These are phyloP conservation scores for Sugiyamaella mastotermitis DNA, from an alignment of 805 yeast genomes.

Conservation along the genomic window DNA sequence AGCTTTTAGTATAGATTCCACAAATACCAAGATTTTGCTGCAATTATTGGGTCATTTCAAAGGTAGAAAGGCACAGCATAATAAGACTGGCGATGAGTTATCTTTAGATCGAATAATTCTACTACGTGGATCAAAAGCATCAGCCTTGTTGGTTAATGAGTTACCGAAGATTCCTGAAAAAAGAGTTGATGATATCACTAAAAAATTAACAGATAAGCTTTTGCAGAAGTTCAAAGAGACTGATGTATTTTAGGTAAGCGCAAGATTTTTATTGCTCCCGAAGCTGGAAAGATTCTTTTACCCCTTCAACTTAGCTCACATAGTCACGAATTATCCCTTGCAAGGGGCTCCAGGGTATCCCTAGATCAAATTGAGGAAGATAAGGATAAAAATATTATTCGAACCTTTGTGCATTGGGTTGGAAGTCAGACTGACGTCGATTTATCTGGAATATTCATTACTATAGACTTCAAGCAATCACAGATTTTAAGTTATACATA, in stretches of 20 bases:
- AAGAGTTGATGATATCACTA: too few relatives aligned
- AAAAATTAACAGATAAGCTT: too few relatives aligned
- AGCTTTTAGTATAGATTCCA: slow-evolving; percentile 1
- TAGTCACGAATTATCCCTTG: slow-evolving; percentile 4
- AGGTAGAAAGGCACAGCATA: slow-evolving; percentile 1
- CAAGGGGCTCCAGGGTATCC: slow-evolving; percentile 10
- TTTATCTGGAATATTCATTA: slow-evolving; percentile 1
- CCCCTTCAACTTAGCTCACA: background rate
- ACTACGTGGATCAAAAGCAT: too few relatives aligned
- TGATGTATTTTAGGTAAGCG: background rate
- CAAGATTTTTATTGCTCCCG: background rate
- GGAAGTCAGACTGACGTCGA: slow-evolving; percentile 5
- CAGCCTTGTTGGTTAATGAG: too few relatives aligned
- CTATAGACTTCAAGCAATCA: background rate
- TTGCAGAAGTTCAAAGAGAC: too few relatives aligned
- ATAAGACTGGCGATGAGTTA: too few relatives aligned
- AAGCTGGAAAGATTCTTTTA: background rate
- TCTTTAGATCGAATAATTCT: too few relatives aligned
- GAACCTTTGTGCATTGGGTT: slow-evolving; percentile 10
- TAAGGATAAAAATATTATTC: slow-evolving; percentile 3
- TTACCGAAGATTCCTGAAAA: too few relatives aligned
- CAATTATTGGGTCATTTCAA: slow-evolving; percentile 10
- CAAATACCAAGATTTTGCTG: slow-evolving; percentile 6
- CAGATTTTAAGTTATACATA: background rate
- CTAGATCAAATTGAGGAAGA: slow-evolving; percentile 3